Percentiles rank a stretch among this genome's conserved stretches.
Evolutionary conservation across 2,329 filamentous ascomycete species (phyloP).

Genomic region (Colletotrichum simmondsii): DNA sequence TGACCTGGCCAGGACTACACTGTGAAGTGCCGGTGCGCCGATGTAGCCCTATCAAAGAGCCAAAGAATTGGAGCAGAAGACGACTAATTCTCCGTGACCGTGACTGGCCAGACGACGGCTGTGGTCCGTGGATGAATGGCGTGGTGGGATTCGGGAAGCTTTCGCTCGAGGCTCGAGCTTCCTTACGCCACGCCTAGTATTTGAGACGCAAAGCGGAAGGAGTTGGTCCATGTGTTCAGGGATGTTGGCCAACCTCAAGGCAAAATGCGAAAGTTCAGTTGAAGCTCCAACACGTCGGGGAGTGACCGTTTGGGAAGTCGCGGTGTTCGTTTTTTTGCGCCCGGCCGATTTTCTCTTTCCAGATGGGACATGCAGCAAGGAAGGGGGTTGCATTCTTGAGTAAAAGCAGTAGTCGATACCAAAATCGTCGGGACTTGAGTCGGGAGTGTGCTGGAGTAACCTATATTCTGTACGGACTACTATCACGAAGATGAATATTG

Average conservation of each 20-base stretch:
- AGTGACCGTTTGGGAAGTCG: constrained; percentile 15
- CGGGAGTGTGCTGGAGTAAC: not conserved
- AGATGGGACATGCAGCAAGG: not conserved
- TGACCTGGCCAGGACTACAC: constrained; percentile 1
- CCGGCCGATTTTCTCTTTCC: constrained; percentile 3
- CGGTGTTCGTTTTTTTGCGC: not conserved
- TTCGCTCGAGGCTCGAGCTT: constrained; percentile 23
- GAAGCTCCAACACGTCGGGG: constrained; percentile 30
- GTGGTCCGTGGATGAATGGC: constrained; percentile 1
- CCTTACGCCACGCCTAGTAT: constrained; percentile 4
- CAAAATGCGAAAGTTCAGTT: constrained; percentile 29
- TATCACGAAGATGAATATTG: not conserved
- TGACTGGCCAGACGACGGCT: constrained; percentile 10
- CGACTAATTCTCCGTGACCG: not conserved
- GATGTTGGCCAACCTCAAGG: constrained; percentile 17
- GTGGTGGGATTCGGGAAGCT: constrained; percentile 25
- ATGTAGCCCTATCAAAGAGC: constrained; percentile 10
- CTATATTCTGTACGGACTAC: not conserved
- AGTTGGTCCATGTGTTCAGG: constrained; percentile 26
- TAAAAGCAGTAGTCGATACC: not conserved
- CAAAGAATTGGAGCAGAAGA: not conserved
- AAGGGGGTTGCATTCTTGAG: not conserved
- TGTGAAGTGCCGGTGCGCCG: not conserved
- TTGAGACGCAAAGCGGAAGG: constrained; percentile 14
- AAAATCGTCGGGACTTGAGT: not conserved